phyloP scores from a whole-genome alignment of 2,329 filamentous ascomycete genomes.

The Harringtonia lauricola region DNA sequence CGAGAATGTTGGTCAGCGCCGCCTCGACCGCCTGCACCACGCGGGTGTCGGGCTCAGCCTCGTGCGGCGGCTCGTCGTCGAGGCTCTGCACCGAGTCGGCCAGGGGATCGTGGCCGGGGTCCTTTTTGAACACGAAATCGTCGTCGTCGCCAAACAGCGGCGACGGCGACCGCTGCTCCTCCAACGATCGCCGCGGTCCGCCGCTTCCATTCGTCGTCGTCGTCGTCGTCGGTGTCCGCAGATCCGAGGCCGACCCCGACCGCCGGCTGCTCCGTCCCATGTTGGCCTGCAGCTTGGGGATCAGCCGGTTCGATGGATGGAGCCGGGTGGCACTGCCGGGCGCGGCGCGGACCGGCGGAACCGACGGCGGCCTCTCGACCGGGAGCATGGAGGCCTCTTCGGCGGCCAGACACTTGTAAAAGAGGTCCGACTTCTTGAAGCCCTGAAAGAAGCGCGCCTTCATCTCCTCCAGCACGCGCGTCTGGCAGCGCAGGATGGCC shows the following conservation, averaged over 20 bases:
- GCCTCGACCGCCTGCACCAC: slow-evolving; percentile 90
- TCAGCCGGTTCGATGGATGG: slow-evolving; percentile 1
- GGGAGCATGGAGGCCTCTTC: slow-evolving; percentile 71
- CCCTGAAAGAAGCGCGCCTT: slow-evolving; percentile 67
- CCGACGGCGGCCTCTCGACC: too few species aligned
- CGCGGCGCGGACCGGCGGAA: too few species aligned
- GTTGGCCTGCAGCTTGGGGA: neutral
- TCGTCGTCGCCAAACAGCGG: slow-evolving; percentile 81
- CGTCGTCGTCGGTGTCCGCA: slow-evolving; percentile 27
- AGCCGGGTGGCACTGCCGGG: too few species aligned
- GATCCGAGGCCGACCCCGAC: slow-evolving; percentile 36
- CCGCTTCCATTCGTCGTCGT: slow-evolving; percentile 18
- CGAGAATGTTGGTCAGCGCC: slow-evolving; percentile 86
- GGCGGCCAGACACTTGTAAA: slow-evolving; percentile 89
- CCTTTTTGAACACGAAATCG: slow-evolving; percentile 27
- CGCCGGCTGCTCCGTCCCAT: slow-evolving; percentile 22
- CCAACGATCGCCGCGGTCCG: slow-evolving; percentile 53
- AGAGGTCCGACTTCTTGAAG: slow-evolving; percentile 89
- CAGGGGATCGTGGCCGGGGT: slow-evolving; percentile 54
- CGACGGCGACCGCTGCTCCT: slow-evolving; percentile 36
- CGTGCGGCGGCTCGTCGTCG: slow-evolving; percentile 34
- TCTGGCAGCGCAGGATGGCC: slow-evolving; percentile 73
- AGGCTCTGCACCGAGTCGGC: slow-evolving; percentile 66
- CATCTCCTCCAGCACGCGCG: slow-evolving; percentile 73
- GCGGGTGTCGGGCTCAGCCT: slow-evolving; percentile 49